Conservation (phyloP, 345 rosid genomes). For the Arabidopsis suecica region DNA sequence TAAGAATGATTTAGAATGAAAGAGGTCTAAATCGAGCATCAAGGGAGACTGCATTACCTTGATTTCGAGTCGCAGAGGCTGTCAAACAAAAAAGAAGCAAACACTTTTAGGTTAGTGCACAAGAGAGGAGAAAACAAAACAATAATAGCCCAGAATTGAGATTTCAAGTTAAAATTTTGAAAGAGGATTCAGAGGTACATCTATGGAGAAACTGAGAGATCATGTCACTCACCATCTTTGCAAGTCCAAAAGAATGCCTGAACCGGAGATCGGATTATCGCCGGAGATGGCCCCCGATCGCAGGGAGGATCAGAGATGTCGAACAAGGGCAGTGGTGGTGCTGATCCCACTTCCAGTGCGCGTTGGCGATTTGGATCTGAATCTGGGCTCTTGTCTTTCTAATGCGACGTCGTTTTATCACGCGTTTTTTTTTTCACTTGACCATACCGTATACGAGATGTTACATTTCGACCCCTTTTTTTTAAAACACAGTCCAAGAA, state of each 20-base stretch:
- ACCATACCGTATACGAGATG: not conserved
- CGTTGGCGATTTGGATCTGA: constrained; percentile 27
- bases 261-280: constrained; percentile 30
- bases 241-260: constrained; percentile 21
- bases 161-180: not conserved
- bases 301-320: not conserved
- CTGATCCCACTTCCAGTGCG: constrained; percentile 13
- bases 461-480: not conserved
- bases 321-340: constrained; percentile 21
- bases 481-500: too few relatives aligned
- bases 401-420: not conserved
- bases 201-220: constrained; percentile 29
- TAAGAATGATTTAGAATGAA: constrained; percentile 7
- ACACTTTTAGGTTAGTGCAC: constrained; percentile 28
- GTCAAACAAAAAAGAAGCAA: constrained; percentile 36
- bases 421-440: not conserved
- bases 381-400: not conserved
- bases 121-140: not conserved
- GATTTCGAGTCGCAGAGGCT: constrained; percentile 56
- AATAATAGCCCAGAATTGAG: not conserved
- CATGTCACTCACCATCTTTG: constrained; percentile 41
- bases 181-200: constrained; percentile 20
- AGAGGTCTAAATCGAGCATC: constrained; percentile 8
- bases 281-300: constrained; percentile 15
- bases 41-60: constrained; percentile 44